Evolutionary conservation across 176 grass and related monocot genomes (phyloP), one percentile per base, ranked within the genome.

Genomic region (Oryza meridionalis): DNA sequence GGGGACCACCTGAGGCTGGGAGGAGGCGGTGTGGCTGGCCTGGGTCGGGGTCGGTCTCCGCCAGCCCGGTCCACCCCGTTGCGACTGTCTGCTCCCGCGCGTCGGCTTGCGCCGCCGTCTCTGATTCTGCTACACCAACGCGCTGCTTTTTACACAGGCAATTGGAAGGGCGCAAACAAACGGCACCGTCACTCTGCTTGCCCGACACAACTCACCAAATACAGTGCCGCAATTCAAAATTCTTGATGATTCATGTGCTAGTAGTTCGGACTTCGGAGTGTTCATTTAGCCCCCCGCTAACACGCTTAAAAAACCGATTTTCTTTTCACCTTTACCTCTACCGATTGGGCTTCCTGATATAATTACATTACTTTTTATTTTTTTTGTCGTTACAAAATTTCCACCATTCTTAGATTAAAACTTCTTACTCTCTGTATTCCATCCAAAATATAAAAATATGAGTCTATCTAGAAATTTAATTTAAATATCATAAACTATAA

Each of bases 41-140:
- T 21, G 29, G 63, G 74, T 24, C 58, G 33, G 1, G 53, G 69
- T 78, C 82, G 65, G 65, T 77, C 68, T 82, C 83, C 29, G 42
- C 58, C 61, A 68, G 62, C 77, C n/a, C 55, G 67, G 76, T 88
- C 88, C 67, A 69, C 78, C 78, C 73, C 29, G 66, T 38, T 77
- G 70, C 62, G 46, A 74, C 82, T 49, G 88, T 80, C 77, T 50
- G 5, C 15, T 51, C 43, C 43, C 13, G 27, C 42, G 47, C 77
- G 65, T 82, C 78, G 32, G 67, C 9, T 67, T 86, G 72, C 68
- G 78, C 83, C 78, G 66, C 78, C 66, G 33, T 38, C 16, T 13
- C 43, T 15, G 10, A 26, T 70, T 77, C 43, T 31, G 73, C 86
- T 84, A 74, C 13, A 74, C 22, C 25, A 5, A 73, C 55, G 11